These are phyloP conservation scores for Echria macrotheca DNA, from an alignment of 495 filamentous ascomycete species.

Conservation along the genomic window DNA sequence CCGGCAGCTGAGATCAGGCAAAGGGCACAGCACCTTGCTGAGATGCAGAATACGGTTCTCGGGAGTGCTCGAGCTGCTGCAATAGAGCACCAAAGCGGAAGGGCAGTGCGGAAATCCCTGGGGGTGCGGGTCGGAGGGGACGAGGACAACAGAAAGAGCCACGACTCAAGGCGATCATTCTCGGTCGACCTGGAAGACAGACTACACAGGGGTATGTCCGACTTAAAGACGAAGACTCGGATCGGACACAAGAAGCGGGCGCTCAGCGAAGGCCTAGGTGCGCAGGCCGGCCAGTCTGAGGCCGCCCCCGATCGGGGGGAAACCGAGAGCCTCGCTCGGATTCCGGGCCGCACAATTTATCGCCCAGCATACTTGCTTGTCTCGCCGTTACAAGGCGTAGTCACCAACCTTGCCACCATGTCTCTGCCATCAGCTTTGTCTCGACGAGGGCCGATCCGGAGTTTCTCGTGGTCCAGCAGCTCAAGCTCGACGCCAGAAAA, in stretches of 20 bases:
- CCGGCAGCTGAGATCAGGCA: conserved; percentile 59
- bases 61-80: conserved; percentile 18
- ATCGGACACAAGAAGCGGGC: conserved; percentile 21
- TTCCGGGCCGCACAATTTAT: conserved; percentile 21
- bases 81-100: conserved; percentile 16
- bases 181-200: conserved; percentile 31
- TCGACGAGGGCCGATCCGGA: conserved; percentile 14
- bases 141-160: conserved; percentile 29
- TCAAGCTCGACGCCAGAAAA: background rate
- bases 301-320: no score
- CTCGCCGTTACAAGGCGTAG: conserved; percentile 67
- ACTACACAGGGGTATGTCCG: conserved; percentile 35
- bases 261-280: background rate
- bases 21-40: conserved; percentile 58
- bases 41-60: conserved; percentile 43
- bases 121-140: conserved; percentile 38
- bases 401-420: conserved; percentile 53
- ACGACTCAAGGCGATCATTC: conserved; percentile 22
- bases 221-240: conserved; percentile 32
- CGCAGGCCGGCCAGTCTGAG: no score
- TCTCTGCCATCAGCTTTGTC: conserved; percentile 33
- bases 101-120: conserved; percentile 25
- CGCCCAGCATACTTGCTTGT: conserved; percentile 67
- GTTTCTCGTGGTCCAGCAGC: conserved; percentile 7
- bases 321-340: no score